Base-by-base conservation (phyloP, 2,329 filamentous ascomycete species). In the Penicillium fuscoglaucum region DNA sequence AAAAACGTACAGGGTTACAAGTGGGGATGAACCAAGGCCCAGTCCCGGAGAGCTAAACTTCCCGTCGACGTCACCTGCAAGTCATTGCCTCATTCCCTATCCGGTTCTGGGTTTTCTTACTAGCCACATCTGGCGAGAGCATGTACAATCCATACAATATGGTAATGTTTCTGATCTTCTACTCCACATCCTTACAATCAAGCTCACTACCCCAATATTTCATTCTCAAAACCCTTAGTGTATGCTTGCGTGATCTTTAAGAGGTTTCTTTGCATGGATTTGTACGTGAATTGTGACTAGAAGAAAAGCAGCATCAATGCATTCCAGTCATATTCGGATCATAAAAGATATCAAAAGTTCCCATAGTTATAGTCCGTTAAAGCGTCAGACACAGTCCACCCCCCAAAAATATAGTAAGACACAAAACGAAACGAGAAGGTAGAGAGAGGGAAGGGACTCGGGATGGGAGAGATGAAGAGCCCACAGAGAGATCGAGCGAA, bases 51-150 rank as follows among this genome's bases (percentile, higher is more conserved):
- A 48, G 31, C 46, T 37, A 48, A 26, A 40, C 24, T 57, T 45
- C 57, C 44, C 44, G 55, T 61, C 67, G 66, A 70, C 68, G 68
- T 70, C 68, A 70, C 65, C 61, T 58, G 49, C 59, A 53, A 55
- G 60, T 70, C 68, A 69, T 69, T 39, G 53, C 33, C 35, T 59
- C 49, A 55, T 55, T 37, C 24, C 45, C 45, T 29, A 47, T 33
- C 52, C 53, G 39, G 47, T 52, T 29, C 46, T 41, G 12, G 41
- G 41, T 6, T n/a, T n/a, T 28, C 4, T 28, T 12, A 44, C 43
- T n/a, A 39, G n/a, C 37, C 37, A 39, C 37, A 39, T 39, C 37
- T 39, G 15, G 8, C 17, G 19, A 24, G 19, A 4, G 1, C 2
- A 31, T 31, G 29, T 31, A 31, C 29, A 31, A 10, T 31, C 10